Conservation (phyloP, 169 alveolate genomes). For the Plasmodium knowlesi region DNA sequence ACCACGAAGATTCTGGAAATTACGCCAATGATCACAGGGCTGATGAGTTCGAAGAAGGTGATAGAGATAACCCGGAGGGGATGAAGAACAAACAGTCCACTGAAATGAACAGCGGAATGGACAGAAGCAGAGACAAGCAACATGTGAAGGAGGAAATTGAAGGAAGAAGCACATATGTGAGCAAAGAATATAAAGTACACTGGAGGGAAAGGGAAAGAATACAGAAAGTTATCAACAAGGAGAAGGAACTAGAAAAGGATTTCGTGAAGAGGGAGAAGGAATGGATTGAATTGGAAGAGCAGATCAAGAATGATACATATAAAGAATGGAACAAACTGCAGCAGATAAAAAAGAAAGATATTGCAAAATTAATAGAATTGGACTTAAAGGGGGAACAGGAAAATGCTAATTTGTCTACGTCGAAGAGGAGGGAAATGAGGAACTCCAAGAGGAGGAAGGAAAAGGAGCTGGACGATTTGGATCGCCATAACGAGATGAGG, state of each 20-base stretch:
- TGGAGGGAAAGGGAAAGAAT: conserved; percentile 79
- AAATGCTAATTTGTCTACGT: conserved; percentile 2
- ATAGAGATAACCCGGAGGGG: background rate
- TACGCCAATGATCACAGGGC: background rate
- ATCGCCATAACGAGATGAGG: conserved; percentile 20
- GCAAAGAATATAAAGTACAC: conserved; percentile 77
- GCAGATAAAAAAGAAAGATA: conserved; percentile 52
- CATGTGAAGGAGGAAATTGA: background rate
- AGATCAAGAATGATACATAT: conserved; percentile 67
- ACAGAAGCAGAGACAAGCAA: background rate
- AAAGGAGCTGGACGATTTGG: conserved; percentile 60
- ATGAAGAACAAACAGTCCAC: background rate
- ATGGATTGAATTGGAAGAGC: conserved; percentile 83
- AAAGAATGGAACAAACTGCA: conserved; percentile 60
- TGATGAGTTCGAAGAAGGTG: background rate
- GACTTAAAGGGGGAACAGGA: conserved; percentile 71
- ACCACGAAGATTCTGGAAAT: background rate
- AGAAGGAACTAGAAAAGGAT: conserved; percentile 76
- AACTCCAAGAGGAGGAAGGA: conserved; percentile 43
- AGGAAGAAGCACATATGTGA: background rate
- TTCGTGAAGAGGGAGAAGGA: conserved; percentile 76
- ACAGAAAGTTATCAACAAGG: conserved; percentile 62
- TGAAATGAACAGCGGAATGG: background rate
- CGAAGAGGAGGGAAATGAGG: conserved; percentile 65
- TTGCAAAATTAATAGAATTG: conserved; percentile 48